These are phyloP conservation scores for Acrasis kona DNA, from an alignment of 78 protist species.

Conservation along the genomic window DNA sequence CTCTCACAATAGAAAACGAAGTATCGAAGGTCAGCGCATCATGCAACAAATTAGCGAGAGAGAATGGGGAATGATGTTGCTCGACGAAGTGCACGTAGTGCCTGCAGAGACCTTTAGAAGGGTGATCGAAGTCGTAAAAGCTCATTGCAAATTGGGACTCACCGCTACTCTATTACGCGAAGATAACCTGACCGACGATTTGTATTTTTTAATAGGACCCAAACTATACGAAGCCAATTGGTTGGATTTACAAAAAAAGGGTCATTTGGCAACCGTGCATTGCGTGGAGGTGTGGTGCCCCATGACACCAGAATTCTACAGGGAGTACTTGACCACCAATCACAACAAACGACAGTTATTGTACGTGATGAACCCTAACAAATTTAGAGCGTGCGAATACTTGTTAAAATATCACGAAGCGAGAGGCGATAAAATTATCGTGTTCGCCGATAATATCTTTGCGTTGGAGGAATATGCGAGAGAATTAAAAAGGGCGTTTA, in stretches of 20 bases:
- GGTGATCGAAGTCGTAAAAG: constrained; percentile 46
- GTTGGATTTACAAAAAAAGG: constrained; percentile 83
- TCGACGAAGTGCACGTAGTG: constrained; percentile 94
- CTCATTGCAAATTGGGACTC: constrained; percentile 96
- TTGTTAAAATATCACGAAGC: constrained; percentile 75
- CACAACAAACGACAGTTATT: constrained; percentile 33
- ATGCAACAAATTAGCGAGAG: constrained; percentile 31
- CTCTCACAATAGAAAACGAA: constrained; percentile 51
- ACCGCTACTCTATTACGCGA: constrained; percentile 96
- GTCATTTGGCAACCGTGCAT: constrained; percentile 62
- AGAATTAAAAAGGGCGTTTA: constrained; percentile 36
- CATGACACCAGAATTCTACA: constrained; percentile 78
- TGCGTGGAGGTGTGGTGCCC: constrained; percentile 86
- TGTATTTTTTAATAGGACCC: constrained; percentile 95
- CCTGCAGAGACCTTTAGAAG: constrained; percentile 56
- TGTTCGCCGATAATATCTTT: constrained; percentile 82
- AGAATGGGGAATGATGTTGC: constrained; percentile 93
- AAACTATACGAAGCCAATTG: constrained; percentile 99
- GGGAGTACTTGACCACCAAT: constrained; percentile 43
- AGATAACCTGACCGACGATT: constrained; percentile 87
- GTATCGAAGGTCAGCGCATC: constrained; percentile 50
- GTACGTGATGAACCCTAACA: constrained; percentile 88
- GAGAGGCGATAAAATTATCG: constrained; percentile 75
- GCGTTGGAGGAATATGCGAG: constrained; percentile 73
- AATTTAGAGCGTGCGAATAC: constrained; percentile 70